Evolutionary conservation across 1,284 basidiomycete species (phyloP), one percentile per base, ranked within the genome.

Genomic region (Leucoagaricus sp.): DNA sequence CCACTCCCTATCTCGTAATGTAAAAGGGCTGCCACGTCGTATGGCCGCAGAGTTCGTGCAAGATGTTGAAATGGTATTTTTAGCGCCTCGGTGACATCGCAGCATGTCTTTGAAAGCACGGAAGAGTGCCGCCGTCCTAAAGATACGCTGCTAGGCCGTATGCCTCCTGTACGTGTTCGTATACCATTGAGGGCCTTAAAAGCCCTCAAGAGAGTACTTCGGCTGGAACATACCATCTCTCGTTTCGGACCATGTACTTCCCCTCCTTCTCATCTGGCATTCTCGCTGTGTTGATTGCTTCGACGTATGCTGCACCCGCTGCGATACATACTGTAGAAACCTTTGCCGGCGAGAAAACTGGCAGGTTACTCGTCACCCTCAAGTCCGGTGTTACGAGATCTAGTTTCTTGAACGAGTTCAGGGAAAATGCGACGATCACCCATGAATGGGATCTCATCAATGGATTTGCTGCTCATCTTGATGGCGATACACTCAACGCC

Each of bases 361-460:
- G 67, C 25, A 68, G 69, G 50, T 86, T 85, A 74, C 82, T 88
- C 63, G 79, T 88, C 66, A 79, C 81, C 63, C 75, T 89, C 68
- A 85, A 85, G 72, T 73, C 79, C 52, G 80, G 75, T 28, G 74
- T 77, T 29, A 67, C 72, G 29, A 69, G 75, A 46, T 67, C 60
- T 45, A 57, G 53, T 21, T 60, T 65, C 41, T 48, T 73, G 44
- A 56, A 53, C 4, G 64, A 68, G 53, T 55, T 63, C 29, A 64
- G 68, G 51, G 68, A 75, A 57, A 17, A 65, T 73, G 38, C 59
- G 28, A 63, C 65, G 21, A 77, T 67, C 10, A 57, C 55, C 4
- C 55, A 57, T 40, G 65, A 72, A 42, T 70, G 69, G 67, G 68
- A 70, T 19, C 45, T 72, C 49, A 63, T 83, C 61, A 80, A 83